phyloP scores from a whole-genome alignment of 768 basidiomycete genomes.

The Antrodiella citrinella region DNA sequence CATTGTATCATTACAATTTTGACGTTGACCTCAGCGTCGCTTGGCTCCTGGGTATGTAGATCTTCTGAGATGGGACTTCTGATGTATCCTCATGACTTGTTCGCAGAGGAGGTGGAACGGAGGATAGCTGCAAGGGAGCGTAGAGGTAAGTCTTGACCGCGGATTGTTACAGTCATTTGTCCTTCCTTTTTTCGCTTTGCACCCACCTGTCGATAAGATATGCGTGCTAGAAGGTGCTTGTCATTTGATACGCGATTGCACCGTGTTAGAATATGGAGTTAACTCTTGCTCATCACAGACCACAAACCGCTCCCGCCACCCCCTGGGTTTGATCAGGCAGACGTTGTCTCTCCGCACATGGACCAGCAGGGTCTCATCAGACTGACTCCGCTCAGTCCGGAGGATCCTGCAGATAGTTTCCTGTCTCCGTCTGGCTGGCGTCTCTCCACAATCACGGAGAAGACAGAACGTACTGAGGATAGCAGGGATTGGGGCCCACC shows the following conservation, averaged over 20 bases:
- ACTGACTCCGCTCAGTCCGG: background rate
- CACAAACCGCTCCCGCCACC: slow-evolving; percentile 19
- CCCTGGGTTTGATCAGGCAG: slow-evolving; percentile 6
- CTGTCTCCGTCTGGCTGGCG: background rate
- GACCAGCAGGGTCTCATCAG: background rate
- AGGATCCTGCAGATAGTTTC: slow-evolving; percentile 7
- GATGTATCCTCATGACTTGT: slow-evolving; percentile 1
- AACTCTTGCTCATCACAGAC: background rate
- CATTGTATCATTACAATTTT: slow-evolving; percentile 85
- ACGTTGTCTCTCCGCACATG: background rate
- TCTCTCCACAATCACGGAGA: slow-evolving; percentile 54
- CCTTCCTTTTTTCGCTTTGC: slow-evolving; percentile 15
- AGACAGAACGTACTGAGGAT: slow-evolving; percentile 50
- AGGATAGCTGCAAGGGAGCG: slow-evolving; percentile 59
- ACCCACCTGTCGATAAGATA: background rate
- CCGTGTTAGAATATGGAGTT: slow-evolving; percentile 1
- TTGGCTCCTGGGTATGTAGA: slow-evolving; percentile 61
- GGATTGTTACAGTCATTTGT: slow-evolving; percentile 21
- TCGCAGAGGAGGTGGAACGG: slow-evolving; percentile 60
- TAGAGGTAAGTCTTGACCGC: slow-evolving; percentile 66
- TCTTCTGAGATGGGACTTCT: background rate
- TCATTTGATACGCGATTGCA: slow-evolving; percentile 7
- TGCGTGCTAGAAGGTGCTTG: slow-evolving; percentile 21
- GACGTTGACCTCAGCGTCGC: slow-evolving; percentile 70
- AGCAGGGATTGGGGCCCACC: slow-evolving; percentile 9